These are phyloP conservation scores for Mariannaea elegans DNA, from an alignment of 2,329 filamentous ascomycete species.

Conservation along the genomic window DNA sequence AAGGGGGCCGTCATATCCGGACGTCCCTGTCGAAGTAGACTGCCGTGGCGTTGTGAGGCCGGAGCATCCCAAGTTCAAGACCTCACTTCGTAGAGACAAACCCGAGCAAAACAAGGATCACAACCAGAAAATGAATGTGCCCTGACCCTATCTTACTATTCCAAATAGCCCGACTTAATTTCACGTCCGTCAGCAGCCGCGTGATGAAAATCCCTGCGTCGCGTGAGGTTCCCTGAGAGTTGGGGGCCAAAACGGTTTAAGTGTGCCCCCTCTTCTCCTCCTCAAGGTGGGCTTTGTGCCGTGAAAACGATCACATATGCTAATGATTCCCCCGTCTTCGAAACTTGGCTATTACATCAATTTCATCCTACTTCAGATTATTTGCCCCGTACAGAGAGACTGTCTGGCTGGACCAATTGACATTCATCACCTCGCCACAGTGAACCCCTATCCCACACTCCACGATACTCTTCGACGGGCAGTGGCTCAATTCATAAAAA, in stretches of 20 bases:
- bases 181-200: not conserved
- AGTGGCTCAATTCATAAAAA: not conserved
- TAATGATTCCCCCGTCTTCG: too few relatives aligned
- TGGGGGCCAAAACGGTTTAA: conserved; percentile 4
- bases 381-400: not conserved
- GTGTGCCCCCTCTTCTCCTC: not conserved
- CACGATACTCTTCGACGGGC: too few relatives aligned
- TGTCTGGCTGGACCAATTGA: not conserved
- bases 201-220: not conserved
- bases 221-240: not conserved
- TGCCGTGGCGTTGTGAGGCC: too few relatives aligned
- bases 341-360: too few relatives aligned
- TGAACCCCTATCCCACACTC: not conserved
- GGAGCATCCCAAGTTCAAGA: not conserved
- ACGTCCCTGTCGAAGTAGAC: too few relatives aligned
- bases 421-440: not conserved
- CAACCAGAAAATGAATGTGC: not conserved
- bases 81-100: too few relatives aligned
- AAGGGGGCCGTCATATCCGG: too few relatives aligned
- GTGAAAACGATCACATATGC: too few relatives aligned
- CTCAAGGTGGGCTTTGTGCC: not conserved
- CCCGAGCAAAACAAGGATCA: too few relatives aligned
- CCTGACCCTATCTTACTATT: not conserved
- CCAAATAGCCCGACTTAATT: not conserved
- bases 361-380: too few relatives aligned